Evolutionary conservation across 306 rosid genomes (phyloP), one percentile per base, ranked within the genome.

Genomic region (Malus fusca): DNA sequence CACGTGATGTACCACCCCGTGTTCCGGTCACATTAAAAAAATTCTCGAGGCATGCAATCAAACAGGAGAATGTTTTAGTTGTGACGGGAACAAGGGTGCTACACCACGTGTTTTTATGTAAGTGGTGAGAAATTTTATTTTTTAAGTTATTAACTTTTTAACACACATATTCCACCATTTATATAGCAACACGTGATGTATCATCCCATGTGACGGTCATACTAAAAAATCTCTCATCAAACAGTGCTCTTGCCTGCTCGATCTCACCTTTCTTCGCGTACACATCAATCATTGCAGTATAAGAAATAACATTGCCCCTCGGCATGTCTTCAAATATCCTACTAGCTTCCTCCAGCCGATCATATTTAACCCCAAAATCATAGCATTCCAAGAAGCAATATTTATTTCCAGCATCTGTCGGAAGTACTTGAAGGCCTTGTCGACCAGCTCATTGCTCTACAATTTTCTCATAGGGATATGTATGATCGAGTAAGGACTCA

Each of bases 271-370:
- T 79, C 72, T 76, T 86, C 2, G 71, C 67, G 75, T 82, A 86
- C 58, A 84, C 92, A 66, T 83, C 84, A 17, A 86, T 71, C 90
- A 90, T 82, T 10, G 87, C 80, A 0, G 88, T 88, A 67, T 78
- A 88, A 23, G 90, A 86, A 56, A 82, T 78, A 1, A 85, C 82
- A 73, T 84, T 84, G 58, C 89, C 76, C 71, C 42, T 21, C 11
- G 90, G 88, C 88, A 86, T 86, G 48, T 65, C 78, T 7, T 81
- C 76, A 55, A 90, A 89, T 35, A 88, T 73, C 79, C 55, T 77
- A 42, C 80, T 40, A 17, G 92, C 95, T n/a, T 86, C 87, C 78
- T 15, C 71, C 59, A 88, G 30, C 11, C 81, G 78, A n/a, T 82
- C 86, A 46, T 6, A 68, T 52, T 73, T 86, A 86, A 77, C 0